phyloP scores from a whole-genome alignment of 2,329 filamentous ascomycete genomes.

The Capronia coronata region DNA sequence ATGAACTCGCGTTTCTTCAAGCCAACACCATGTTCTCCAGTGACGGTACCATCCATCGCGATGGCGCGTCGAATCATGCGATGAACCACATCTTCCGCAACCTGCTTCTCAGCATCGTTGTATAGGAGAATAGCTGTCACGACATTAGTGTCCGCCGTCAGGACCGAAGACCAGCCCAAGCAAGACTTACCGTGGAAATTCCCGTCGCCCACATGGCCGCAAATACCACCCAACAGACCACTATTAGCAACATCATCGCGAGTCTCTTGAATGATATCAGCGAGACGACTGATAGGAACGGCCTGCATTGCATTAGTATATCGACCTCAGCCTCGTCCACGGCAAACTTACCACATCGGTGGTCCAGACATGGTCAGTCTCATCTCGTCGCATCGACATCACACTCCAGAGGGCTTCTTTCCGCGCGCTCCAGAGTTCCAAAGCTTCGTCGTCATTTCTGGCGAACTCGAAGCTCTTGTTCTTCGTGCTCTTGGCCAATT shows the following conservation, averaged over 20 bases:
- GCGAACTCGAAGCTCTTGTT: constrained; percentile 64
- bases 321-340: background rate
- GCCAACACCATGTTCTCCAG: constrained; percentile 65
- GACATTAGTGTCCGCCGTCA: background rate
- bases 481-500: constrained; percentile 49
- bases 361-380: constrained; percentile 63
- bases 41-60: constrained; percentile 65
- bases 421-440: constrained; percentile 66
- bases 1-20: constrained; percentile 63
- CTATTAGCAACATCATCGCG: constrained; percentile 59
- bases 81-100: constrained; percentile 56
- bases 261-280: constrained; percentile 65
- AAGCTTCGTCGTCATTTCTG: constrained; percentile 55
- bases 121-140: constrained; percentile 54
- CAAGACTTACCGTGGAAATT: constrained; percentile 58
- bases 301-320: constrained; percentile 37
- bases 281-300: constrained; percentile 64
- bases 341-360: constrained; percentile 55
- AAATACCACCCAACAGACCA: constrained; percentile 59
- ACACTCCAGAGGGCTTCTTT: constrained; percentile 70
- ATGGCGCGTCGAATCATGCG: constrained; percentile 64
- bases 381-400: constrained; percentile 56
- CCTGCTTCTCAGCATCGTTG: constrained; percentile 51
- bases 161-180: no score
- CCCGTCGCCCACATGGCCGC: constrained; percentile 68